Percentiles rank a stretch among this genome's conserved stretches.
Conservation (phyloP, 2,329 filamentous ascomycete species). For the Neocucurbitaria cava region DNA sequence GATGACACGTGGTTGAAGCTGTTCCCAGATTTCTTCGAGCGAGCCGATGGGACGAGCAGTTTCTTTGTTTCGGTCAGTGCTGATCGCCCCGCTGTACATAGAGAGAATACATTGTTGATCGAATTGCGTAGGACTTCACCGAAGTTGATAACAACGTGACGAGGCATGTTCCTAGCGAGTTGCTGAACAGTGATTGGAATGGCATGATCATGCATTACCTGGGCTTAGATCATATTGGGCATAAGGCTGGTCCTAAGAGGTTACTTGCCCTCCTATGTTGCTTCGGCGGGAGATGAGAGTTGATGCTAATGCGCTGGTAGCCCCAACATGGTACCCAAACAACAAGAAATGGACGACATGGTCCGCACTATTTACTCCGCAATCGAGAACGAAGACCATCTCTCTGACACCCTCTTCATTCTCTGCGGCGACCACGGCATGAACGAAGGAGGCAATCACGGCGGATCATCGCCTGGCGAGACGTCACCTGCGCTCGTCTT, state of each 20-base stretch:
- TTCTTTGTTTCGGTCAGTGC: slow-evolving; percentile 92
- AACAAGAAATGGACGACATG: slow-evolving; percentile 89
- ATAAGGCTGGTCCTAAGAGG: slow-evolving; percentile 90
- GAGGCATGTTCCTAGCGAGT: slow-evolving; percentile 79
- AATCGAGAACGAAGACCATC: slow-evolving; percentile 73
- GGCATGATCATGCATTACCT: slow-evolving; percentile 95
- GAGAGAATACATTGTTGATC: slow-evolving; percentile 41
- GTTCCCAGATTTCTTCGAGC: slow-evolving; percentile 86
- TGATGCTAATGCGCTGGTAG: slow-evolving; percentile 53
- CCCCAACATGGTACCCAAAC: slow-evolving; percentile 90
- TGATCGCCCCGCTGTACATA: slow-evolving; percentile 36
- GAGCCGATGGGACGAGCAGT: slow-evolving; percentile 90
- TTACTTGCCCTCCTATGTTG: slow-evolving; percentile 36
- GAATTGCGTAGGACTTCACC: slow-evolving; percentile 77
- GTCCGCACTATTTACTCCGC: slow-evolving; percentile 77
- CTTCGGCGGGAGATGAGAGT: slow-evolving; percentile 13
- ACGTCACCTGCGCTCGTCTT: slow-evolving; percentile 93
- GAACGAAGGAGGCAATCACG: slow-evolving; percentile 98
- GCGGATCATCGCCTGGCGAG: slow-evolving; percentile 90
- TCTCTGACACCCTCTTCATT: slow-evolving; percentile 80
- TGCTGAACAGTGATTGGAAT: slow-evolving; percentile 83
- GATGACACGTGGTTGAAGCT: slow-evolving; percentile 99
- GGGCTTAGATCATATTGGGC: slow-evolving; percentile 95
- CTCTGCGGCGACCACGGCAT: slow-evolving; percentile 97
- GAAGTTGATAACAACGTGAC: slow-evolving; percentile 99